Conservation (phyloP, 1,284 basidiomycete genomes). For the Cystobasidium pallidum region DNA sequence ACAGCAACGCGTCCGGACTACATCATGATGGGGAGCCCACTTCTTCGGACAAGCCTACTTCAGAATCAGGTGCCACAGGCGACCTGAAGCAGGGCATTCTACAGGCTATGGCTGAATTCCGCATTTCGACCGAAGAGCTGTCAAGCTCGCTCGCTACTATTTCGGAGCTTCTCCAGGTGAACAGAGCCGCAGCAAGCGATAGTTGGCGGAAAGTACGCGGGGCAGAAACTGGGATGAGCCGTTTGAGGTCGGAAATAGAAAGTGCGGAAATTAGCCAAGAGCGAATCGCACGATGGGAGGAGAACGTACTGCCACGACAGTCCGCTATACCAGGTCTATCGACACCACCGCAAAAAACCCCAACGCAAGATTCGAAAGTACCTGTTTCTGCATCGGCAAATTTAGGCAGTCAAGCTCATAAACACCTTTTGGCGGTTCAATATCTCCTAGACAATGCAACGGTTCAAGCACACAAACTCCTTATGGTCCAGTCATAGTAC, state of each 20-base stretch:
- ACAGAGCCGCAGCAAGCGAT: constrained; percentile 30
- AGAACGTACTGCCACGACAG: neutral
- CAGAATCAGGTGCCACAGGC: neutral
- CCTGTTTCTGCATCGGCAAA: neutral
- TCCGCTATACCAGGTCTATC: constrained; percentile 7
- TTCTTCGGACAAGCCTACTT: neutral
- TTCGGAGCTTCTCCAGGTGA: constrained; percentile 24
- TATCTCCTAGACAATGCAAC: neutral
- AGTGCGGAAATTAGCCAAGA: constrained; percentile 19
- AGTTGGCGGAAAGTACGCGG: constrained; percentile 27
- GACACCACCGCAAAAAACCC: neutral
- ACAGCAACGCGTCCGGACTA: neutral
- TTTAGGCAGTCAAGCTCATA: neutral
- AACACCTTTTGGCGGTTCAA: constrained; percentile 1
- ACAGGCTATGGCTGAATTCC: neutral
- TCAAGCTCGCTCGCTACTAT: constrained; percentile 1
- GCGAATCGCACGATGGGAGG: constrained; percentile 23
- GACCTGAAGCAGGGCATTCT: neutral
- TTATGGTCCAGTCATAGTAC: neutral
- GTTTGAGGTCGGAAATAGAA: constrained; percentile 22
- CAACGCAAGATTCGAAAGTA: neutral
- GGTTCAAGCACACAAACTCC: neutral
- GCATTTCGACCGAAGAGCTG: constrained; percentile 17
- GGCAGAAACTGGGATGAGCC: constrained; percentile 8
- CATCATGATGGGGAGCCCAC: neutral